Base-by-base conservation (phyloP, 306 rosid genomes). In the Acacia confusa region DNA sequence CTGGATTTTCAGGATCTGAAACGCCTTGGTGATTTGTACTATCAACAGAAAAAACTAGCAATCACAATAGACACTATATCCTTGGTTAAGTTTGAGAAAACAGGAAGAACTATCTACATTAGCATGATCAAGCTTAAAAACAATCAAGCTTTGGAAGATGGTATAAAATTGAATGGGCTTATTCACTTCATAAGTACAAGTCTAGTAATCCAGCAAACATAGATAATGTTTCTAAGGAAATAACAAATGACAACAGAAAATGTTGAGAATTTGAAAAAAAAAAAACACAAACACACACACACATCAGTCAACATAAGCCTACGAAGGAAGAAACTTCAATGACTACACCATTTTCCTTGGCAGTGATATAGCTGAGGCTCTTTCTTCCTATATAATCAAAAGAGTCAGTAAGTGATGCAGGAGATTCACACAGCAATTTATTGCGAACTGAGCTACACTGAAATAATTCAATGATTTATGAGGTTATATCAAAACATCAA, bases 271-370 rank as follows among this genome's bases (percentile, higher is more conserved):
- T 72, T 75, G n/a, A n/a, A n/a, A n/a, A n/a, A n/a, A n/a, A n/a
- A n/a, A n/a, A n/a, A n/a, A n/a, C n/a, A n/a, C n/a, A n/a, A n/a
- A n/a, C n/a, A n/a, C n/a, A n/a, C n/a, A n/a, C n/a, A n/a, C n/a
- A 64, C 19, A 61, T 47, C 41, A 80, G 72, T 74, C 50, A 78
- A 67, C 82, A 70, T 77, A 79, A 34, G 90, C 98, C 97, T 94
- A 97, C 76, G 91, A 86, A 47, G 97, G 86, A 48, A 85, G 87
- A 84, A 88, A 92, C 92, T 94, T 94, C 86, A 90, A 66, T 68
- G 95, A 88, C 85, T 90, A 97, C 16, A 92, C 88, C 94, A 92
- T 90, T 92, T 90, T 88, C 87, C 90, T 86, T 45, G 92, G 94
- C 60, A 90, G 82, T 44, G 92, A 87, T 77, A 88, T 81, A 72